A percentile compares a stretch with the other conserved stretches of the same genome.
Conservation (phyloP, 2,329 filamentous ascomycete genomes). For the Colletotrichum somersetense region DNA sequence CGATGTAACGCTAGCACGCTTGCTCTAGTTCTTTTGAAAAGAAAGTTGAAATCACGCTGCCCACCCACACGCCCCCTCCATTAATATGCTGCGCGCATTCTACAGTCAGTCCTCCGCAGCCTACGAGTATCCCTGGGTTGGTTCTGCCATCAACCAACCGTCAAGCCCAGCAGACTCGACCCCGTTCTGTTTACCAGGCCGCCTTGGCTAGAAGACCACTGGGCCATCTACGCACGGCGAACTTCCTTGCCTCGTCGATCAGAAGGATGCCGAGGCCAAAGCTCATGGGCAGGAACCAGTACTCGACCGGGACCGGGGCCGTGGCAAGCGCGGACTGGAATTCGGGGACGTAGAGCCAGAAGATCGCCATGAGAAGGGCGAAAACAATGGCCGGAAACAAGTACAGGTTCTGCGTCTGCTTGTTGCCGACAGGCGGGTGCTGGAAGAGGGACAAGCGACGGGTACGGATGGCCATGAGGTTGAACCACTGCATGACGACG, state of each 20-base stretch:
- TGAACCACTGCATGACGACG: conserved; percentile 87
- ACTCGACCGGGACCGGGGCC: conserved; percentile 73
- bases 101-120: background rate
- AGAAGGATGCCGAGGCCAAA: conserved; percentile 71
- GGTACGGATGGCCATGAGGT: conserved; percentile 77
- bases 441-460: conserved; percentile 76
- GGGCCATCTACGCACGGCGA: conserved; percentile 61
- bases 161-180: background rate
- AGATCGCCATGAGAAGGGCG: conserved; percentile 75
- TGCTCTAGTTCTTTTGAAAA: background rate
- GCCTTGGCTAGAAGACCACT: conserved; percentile 59
- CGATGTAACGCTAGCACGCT: conserved; percentile 9
- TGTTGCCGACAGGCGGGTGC: conserved; percentile 77
- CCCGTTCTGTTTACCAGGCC: conserved; percentile 59
- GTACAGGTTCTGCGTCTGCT: conserved; percentile 73
- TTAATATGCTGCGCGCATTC: background rate
- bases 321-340: conserved; percentile 74
- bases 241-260: conserved; percentile 67
- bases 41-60: background rate
- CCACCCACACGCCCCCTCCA: background rate
- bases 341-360: conserved; percentile 77
- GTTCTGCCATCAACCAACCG: background rate
- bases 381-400: conserved; percentile 80
- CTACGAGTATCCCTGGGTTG: background rate
- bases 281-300: conserved; percentile 82